Conservation (phyloP, 306 rosid species). For the Pterocarpus santalinus region DNA sequence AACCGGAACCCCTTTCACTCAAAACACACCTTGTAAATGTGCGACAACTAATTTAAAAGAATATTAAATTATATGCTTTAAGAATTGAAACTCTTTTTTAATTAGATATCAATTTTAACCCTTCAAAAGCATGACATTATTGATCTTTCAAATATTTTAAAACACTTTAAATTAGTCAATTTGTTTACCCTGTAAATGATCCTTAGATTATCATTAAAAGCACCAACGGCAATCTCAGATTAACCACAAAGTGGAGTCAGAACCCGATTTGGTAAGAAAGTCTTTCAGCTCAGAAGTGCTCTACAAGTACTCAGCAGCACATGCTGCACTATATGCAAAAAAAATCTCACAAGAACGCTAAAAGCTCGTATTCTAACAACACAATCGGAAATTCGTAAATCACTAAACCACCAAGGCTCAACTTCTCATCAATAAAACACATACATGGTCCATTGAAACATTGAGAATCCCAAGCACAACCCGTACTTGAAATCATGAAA, state of each 20-base stretch:
- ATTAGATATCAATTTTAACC: too few species aligned
- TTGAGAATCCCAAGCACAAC: constrained; percentile 49
- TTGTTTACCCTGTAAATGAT: too few species aligned
- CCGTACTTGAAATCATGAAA: constrained; percentile 51
- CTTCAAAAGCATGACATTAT: too few species aligned
- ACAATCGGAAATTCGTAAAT: constrained; percentile 23
- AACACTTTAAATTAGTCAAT: too few species aligned
- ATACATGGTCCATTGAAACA: constrained; percentile 52
- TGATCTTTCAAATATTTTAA: too few species aligned
- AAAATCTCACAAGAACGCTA: constrained; percentile 31
- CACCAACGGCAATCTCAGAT: not conserved
- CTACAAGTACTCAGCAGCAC: constrained; percentile 21
- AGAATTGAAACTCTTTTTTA: too few species aligned
- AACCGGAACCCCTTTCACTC: too few species aligned
- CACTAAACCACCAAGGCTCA: constrained; percentile 53
- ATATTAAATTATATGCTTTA: too few species aligned
- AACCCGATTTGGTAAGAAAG: not conserved
- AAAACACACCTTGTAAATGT: too few species aligned
- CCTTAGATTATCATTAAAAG: too few species aligned
- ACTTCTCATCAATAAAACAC: constrained; percentile 60
- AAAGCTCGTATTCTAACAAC: constrained; percentile 1
- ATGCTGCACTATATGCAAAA: not conserved
- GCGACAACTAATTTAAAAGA: too few species aligned
- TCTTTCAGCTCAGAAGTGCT: not conserved
- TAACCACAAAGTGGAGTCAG: not conserved